phyloP scores from a whole-genome alignment of 441 rosid genomes.

The Flueggea neowawraea region DNA sequence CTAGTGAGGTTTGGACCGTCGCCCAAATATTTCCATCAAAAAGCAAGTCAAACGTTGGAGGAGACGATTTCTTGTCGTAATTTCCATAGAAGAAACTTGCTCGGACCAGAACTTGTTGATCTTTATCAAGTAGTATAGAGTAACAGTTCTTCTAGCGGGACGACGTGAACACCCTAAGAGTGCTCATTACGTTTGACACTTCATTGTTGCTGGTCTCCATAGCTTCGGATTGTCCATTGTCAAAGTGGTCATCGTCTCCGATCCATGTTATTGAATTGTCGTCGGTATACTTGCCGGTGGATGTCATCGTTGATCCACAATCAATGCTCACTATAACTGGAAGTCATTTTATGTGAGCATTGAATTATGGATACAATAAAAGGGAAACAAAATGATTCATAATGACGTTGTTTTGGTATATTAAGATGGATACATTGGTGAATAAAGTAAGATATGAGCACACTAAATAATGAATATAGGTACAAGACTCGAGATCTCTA shows the following conservation, averaged over 20 bases:
- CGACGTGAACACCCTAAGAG: constrained; percentile 55
- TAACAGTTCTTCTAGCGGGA: constrained; percentile 52
- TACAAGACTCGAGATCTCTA: too few species aligned
- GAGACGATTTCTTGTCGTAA: constrained; percentile 36
- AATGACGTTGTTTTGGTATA: too few species aligned
- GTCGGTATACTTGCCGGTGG: constrained; percentile 18
- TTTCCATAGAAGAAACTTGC: constrained; percentile 48
- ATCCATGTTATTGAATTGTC: constrained; percentile 23
- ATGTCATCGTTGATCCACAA: constrained; percentile 40
- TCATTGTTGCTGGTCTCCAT: constrained; percentile 11
- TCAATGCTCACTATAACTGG: constrained; percentile 38
- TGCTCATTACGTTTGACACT: constrained; percentile 25
- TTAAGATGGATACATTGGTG: too few species aligned
- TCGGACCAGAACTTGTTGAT: constrained; percentile 31
- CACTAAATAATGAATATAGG: too few species aligned
- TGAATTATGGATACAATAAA: too few species aligned
- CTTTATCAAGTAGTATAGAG: constrained; percentile 20
- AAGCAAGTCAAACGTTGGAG: constrained; percentile 50
- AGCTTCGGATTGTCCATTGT: constrained; percentile 20
- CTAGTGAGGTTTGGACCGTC: constrained; percentile 30
- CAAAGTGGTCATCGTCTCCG: constrained; percentile 35
- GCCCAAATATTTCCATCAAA: constrained; percentile 54
- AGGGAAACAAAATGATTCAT: too few species aligned
- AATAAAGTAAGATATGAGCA: too few species aligned
- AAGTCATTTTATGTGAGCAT: not conserved